A percentile compares a stretch with the other conserved stretches of the same genome.
Conservation (phyloP, 257 asterid genomes). For the Rauvolfia tetraphylla region DNA sequence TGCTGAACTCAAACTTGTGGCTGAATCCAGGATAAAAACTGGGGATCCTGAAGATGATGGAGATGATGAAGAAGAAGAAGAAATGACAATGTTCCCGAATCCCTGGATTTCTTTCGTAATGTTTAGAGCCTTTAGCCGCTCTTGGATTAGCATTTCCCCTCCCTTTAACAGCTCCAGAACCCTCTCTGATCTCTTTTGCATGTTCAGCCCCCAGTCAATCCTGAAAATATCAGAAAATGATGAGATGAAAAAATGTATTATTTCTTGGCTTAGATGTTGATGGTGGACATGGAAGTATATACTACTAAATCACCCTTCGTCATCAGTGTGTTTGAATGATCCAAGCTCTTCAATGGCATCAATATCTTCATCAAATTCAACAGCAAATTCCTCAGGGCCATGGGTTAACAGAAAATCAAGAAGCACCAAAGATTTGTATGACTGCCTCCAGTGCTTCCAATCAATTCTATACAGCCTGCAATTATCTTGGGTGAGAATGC, state of each 20-base stretch:
- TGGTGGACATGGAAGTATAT: not conserved
- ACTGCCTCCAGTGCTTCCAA: slow-evolving; percentile 23
- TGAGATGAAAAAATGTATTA: not conserved
- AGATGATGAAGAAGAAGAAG: not conserved
- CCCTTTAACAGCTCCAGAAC: slow-evolving; percentile 14
- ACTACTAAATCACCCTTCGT: slow-evolving; percentile 21
- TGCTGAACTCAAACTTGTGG: not conserved
- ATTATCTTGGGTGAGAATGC: not conserved
- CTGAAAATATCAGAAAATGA: slow-evolving; percentile 1
- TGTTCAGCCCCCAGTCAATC: slow-evolving; percentile 20
- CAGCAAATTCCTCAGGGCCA: slow-evolving; percentile 21
- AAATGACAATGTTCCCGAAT: slow-evolving; percentile 2
- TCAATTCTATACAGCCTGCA: slow-evolving; percentile 15
- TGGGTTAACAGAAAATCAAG: slow-evolving; percentile 23
- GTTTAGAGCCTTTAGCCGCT: slow-evolving; percentile 7
- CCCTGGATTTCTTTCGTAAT: slow-evolving; percentile 19
- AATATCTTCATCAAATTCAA: slow-evolving; percentile 6
- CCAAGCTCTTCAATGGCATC: slow-evolving; percentile 20
- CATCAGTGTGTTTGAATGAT: slow-evolving; percentile 14
- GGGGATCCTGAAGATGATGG: slow-evolving; percentile 3
- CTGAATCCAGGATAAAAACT: not conserved
- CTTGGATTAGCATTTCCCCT: slow-evolving; percentile 7
- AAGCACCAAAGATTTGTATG: slow-evolving; percentile 21
- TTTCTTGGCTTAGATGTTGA: too few relatives aligned
- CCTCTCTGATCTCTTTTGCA: slow-evolving; percentile 22